Conservation (phyloP, 2,329 filamentous ascomycete genomes). For the Pseudogymnoascus verrucosus region DNA sequence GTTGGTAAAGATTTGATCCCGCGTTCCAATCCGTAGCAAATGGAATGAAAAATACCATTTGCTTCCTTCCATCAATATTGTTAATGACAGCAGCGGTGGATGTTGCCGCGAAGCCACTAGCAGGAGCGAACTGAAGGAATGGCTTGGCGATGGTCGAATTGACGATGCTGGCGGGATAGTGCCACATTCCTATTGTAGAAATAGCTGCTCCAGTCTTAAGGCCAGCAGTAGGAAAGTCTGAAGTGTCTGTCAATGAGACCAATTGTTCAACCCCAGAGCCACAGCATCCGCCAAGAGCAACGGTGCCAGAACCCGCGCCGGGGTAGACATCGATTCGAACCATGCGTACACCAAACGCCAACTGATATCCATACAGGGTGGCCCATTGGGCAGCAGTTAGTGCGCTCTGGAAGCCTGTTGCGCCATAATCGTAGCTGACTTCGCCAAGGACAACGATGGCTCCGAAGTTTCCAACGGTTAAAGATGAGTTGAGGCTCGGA, state of each 20-base stretch:
- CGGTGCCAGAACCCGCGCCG: slow-evolving; percentile 38
- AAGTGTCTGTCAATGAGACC: slow-evolving; percentile 45
- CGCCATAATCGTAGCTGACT: slow-evolving; percentile 40
- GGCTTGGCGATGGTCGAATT: slow-evolving; percentile 45
- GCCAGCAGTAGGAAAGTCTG: slow-evolving; percentile 46
- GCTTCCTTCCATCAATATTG: slow-evolving; percentile 46
- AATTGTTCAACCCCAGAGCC: slow-evolving; percentile 40
- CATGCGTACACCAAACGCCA: slow-evolving; percentile 50
- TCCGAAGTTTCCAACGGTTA: slow-evolving; percentile 46
- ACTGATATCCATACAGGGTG: slow-evolving; percentile 48
- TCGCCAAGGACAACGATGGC: slow-evolving; percentile 40
- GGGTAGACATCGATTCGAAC: slow-evolving; percentile 52
- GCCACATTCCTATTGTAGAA: slow-evolving; percentile 34
- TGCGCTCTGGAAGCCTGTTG: slow-evolving; percentile 21
- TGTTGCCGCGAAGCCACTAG: slow-evolving; percentile 30
- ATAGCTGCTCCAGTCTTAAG: slow-evolving; percentile 32
- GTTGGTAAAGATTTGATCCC: slow-evolving; percentile 50
- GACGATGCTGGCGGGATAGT: slow-evolving; percentile 49
- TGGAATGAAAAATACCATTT: slow-evolving; percentile 53
- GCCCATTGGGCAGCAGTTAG: slow-evolving; percentile 49
- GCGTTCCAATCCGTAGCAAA: slow-evolving; percentile 38
- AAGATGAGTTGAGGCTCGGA: slow-evolving; percentile 42
- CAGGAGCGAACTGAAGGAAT: slow-evolving; percentile 45
- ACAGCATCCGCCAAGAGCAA: slow-evolving; percentile 36
- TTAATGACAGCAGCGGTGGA: slow-evolving; percentile 53